These are phyloP conservation scores for Penicillium pulvis DNA, from an alignment of 495 filamentous ascomycete species.

Conservation along the genomic window DNA sequence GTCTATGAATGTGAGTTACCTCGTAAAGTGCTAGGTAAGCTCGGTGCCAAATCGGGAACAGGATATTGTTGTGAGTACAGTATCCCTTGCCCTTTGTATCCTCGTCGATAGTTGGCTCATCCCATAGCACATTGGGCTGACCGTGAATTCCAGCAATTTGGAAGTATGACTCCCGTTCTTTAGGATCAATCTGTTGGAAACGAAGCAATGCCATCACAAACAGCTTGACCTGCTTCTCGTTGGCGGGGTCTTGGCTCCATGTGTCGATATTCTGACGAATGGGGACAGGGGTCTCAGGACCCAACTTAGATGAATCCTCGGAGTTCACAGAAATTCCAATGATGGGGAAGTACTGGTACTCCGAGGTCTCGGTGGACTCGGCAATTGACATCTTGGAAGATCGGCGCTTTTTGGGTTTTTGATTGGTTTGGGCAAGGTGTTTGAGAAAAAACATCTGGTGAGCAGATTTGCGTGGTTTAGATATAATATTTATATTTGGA, in stretches of 20 bases:
- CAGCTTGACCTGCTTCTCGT: conserved; percentile 31
- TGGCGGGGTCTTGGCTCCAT: conserved; percentile 12
- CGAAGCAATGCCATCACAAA: conserved; percentile 31
- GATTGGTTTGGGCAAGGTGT: not conserved
- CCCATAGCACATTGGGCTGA: conserved; percentile 44
- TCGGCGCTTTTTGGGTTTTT: not conserved
- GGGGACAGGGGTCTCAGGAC: conserved; percentile 1
- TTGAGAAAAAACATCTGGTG: not conserved
- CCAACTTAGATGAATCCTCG: not conserved
- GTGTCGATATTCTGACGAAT: conserved; percentile 18
- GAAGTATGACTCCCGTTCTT: conserved; percentile 28
- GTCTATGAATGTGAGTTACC: conserved; percentile 21
- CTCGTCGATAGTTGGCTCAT: conserved; percentile 26
- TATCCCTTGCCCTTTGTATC: conserved; percentile 31
- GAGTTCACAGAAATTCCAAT: not conserved
- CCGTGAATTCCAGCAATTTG: conserved; percentile 48
- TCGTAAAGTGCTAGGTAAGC: conserved; percentile 51
- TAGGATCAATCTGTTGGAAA: conserved; percentile 26
- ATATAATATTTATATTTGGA: not conserved
- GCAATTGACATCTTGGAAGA: not conserved
- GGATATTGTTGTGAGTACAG: conserved; percentile 32
- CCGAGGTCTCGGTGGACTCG: not conserved
- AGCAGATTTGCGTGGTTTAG: not conserved
- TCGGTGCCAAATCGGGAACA: conserved; percentile 53
- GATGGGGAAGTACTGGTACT: not conserved